Percentiles rank a stretch among this genome's conserved stretches.
These are phyloP conservation scores for Paramyrothecium sp. DNA, from an alignment of 2,329 filamentous ascomycete genomes.

Conservation along the genomic window DNA sequence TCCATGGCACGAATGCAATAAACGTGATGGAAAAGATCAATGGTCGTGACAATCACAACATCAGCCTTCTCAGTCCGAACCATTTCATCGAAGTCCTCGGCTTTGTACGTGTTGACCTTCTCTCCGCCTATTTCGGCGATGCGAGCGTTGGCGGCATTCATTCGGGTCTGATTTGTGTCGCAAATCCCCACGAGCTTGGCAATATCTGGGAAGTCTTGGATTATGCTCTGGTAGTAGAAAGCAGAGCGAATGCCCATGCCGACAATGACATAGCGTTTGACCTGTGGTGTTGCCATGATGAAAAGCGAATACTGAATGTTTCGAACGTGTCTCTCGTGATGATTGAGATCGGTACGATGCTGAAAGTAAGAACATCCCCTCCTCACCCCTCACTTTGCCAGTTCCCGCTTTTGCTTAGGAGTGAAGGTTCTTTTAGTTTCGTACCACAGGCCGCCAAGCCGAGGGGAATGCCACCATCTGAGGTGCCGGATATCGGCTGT, in stretches of 20 bases:
- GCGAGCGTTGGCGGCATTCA: slow-evolving; percentile 38
- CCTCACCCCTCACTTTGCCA: too few relatives aligned
- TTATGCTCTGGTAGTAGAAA: slow-evolving; percentile 43
- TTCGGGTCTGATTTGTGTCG: slow-evolving; percentile 44
- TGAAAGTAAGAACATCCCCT: too few relatives aligned
- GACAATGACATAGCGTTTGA: slow-evolving; percentile 33
- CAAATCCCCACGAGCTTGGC: slow-evolving; percentile 40
- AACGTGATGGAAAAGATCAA: slow-evolving; percentile 44
- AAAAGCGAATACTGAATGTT: too few relatives aligned
- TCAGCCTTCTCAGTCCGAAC: slow-evolving; percentile 42
- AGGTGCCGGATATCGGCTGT: too few relatives aligned
- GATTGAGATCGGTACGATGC: too few relatives aligned
- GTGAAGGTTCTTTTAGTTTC: too few relatives aligned
- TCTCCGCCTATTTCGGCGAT: slow-evolving; percentile 30
- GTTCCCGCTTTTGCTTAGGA: too few relatives aligned
- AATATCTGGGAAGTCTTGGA: slow-evolving; percentile 33
- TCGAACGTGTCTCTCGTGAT: too few relatives aligned
- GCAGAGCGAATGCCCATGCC: slow-evolving; percentile 41
- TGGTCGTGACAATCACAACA: slow-evolving; percentile 47
- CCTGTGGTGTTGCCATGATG: too few relatives aligned
- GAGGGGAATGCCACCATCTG: too few relatives aligned
- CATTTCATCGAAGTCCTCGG: slow-evolving; percentile 44
- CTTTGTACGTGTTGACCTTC: slow-evolving; percentile 40
- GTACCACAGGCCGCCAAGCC: too few relatives aligned
- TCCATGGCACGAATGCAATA: slow-evolving; percentile 47